Conservation (phyloP, 2,329 filamentous ascomycete species). For the Graphilbum ipis-grandicollis region DNA sequence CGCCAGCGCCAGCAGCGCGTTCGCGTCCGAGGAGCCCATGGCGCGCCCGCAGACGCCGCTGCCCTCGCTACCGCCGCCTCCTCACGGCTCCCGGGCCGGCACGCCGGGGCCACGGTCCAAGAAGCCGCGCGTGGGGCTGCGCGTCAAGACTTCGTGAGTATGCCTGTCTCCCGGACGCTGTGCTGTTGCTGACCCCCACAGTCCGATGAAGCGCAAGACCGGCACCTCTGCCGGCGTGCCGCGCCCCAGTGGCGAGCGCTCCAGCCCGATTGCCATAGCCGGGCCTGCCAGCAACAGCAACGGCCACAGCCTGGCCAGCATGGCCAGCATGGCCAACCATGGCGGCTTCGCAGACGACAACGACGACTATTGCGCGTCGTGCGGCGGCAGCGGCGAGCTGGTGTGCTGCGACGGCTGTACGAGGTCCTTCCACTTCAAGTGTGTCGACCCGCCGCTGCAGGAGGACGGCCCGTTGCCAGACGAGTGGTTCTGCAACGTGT, state of each 20-base stretch:
- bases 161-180: constrained; percentile 5
- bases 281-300: constrained; percentile 27
- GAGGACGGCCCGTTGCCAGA: constrained; percentile 45
- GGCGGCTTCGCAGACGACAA: too few species aligned
- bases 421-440: constrained; percentile 77
- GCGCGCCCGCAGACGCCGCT: constrained; percentile 8
- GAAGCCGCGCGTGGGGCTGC: constrained; percentile 42
- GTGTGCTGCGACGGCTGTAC: constrained; percentile 89
- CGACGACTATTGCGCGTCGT: constrained; percentile 79
- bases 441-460: constrained; percentile 64
- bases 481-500: constrained; percentile 75
- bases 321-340: too few species aligned
- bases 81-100: constrained; percentile 37
- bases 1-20: constrained; percentile 30
- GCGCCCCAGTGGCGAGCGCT: constrained; percentile 45
- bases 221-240: constrained; percentile 52
- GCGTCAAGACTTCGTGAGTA: constrained; percentile 55
- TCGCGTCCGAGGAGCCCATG: constrained; percentile 16
- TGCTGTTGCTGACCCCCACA: constrained; percentile 15
- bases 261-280: constrained; percentile 43
- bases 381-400: constrained; percentile 66
- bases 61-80: constrained; percentile 20
- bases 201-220: constrained; percentile 60
- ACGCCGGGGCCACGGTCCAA: constrained; percentile 42
- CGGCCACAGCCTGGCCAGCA: too few species aligned